A percentile compares a stretch with the other conserved stretches of the same genome.
Conservation (phyloP, 768 basidiomycete species). For the Boletales sp. region DNA sequence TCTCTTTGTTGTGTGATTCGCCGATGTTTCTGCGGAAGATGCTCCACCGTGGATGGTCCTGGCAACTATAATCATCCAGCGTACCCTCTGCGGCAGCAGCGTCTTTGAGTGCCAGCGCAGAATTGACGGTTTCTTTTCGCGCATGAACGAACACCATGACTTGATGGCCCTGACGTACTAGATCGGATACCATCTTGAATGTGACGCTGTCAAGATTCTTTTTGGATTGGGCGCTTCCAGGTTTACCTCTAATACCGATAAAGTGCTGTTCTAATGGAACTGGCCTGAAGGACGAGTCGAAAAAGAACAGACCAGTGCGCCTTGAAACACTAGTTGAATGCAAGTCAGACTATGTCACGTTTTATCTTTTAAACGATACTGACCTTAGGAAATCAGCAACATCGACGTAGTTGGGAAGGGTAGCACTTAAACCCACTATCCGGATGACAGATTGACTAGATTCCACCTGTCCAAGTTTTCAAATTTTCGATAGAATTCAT, state of each 20-base stretch:
- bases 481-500: neutral
- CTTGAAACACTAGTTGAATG: slow-evolving; percentile 67
- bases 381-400: slow-evolving; percentile 94
- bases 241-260: slow-evolving; percentile 87
- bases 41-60: slow-evolving; percentile 75
- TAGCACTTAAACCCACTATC: slow-evolving; percentile 94
- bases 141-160: slow-evolving; percentile 99
- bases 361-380: slow-evolving; percentile 6
- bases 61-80: slow-evolving; percentile 74
- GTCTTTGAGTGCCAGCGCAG: slow-evolving; percentile 78
- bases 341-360: slow-evolving; percentile 1
- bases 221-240: slow-evolving; percentile 65
- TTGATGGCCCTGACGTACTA: slow-evolving; percentile 91
- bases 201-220: slow-evolving; percentile 86
- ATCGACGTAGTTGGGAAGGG: slow-evolving; percentile 94
- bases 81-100: slow-evolving; percentile 67
- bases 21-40: slow-evolving; percentile 75
- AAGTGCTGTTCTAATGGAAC: slow-evolving; percentile 98
- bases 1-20: slow-evolving; percentile 88
- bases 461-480: slow-evolving; percentile 63
- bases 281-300: slow-evolving; percentile 95
- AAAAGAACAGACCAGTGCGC: slow-evolving; percentile 89
- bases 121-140: slow-evolving; percentile 95
- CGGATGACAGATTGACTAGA: slow-evolving; percentile 94
- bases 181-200: slow-evolving; percentile 85